Conservation (phyloP, 192 early-diverging fungal species). For the Rhizophagus prolifer region DNA sequence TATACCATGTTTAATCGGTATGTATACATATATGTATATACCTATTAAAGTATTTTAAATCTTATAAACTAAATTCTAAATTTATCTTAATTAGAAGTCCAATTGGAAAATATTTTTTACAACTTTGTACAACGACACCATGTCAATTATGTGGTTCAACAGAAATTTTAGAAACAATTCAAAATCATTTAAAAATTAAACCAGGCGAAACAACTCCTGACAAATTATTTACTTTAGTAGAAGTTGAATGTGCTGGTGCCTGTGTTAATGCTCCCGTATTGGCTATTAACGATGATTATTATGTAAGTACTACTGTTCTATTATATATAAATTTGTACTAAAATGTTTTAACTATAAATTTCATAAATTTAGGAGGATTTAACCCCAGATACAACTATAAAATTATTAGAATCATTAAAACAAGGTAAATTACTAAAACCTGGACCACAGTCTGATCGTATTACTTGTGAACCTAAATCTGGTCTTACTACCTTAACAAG, state of each 20-base stretch:
- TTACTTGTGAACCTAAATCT: constrained; percentile 84
- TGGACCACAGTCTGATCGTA: constrained; percentile 84
- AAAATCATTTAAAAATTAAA: constrained; percentile 88
- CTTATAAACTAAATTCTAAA: not conserved
- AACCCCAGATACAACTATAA: constrained; percentile 85
- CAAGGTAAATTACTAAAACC: constrained; percentile 72
- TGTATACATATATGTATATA: not conserved
- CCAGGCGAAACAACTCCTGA: constrained; percentile 93
- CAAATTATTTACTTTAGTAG: constrained; percentile 95
- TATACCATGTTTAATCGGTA: constrained; percentile 99
- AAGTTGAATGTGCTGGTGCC: constrained; percentile 99
- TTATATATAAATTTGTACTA: not conserved
- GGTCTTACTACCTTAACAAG: constrained; percentile 81
- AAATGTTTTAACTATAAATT: not conserved
- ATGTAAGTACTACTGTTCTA: not conserved
- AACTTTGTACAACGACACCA: constrained; percentile 98
- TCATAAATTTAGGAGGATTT: constrained; percentile 82
- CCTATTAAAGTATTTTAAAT: not conserved
- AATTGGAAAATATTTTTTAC: constrained; percentile 98
- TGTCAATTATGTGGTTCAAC: constrained; percentile 95
- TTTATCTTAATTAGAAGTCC: constrained; percentile 62
- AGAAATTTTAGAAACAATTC: constrained; percentile 84
- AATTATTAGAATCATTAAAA: constrained; percentile 85
- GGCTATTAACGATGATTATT: constrained; percentile 47
- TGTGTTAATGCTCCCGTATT: constrained; percentile 98